Percentiles rank a stretch among this genome's conserved stretches.
phyloP scores from a whole-genome alignment of 2,329 filamentous ascomycete species.

The Didymella pomorum region DNA sequence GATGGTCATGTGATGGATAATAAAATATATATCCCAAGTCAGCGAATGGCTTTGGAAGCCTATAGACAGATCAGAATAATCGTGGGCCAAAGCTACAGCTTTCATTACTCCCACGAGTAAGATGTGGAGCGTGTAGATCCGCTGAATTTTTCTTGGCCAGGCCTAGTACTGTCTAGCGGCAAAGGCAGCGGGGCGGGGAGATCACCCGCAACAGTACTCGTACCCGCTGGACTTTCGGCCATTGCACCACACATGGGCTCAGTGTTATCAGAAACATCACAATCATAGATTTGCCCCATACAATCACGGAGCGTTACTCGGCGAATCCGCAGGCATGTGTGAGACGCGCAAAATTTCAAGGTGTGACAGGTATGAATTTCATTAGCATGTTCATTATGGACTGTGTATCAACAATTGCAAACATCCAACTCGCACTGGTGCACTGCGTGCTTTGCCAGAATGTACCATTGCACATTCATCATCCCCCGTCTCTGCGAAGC shows the following conservation, averaged over 20 bases:
- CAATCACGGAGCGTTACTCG: neutral
- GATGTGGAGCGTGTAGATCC: neutral
- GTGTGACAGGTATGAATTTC: neutral
- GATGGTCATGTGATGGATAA: too few relatives aligned
- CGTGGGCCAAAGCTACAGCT: neutral
- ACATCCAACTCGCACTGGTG: neutral
- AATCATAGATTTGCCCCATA: too few relatives aligned
- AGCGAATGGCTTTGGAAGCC: too few relatives aligned
- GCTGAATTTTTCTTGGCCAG: neutral
- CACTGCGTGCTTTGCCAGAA: constrained; percentile 16
- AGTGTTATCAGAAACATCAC: too few relatives aligned
- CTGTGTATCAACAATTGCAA: neutral
- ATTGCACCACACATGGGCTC: too few relatives aligned
- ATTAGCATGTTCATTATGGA: neutral
- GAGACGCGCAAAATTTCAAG: neutral
- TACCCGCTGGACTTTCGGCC: too few relatives aligned
- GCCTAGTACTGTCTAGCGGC: neutral
- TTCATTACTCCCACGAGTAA: neutral
- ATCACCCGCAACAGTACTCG: constrained; percentile 1
- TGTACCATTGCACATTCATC: too few relatives aligned
- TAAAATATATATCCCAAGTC: too few relatives aligned
- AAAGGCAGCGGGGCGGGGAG: neutral
- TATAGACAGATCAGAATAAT: neutral
- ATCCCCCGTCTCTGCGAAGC: neutral
- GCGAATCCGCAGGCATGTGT: neutral